Evolutionary conservation across 1,139 yeast genomes (phyloP), one percentile per base, ranked within the genome.

Genomic region (Saccharomyces pastorianus): DNA sequence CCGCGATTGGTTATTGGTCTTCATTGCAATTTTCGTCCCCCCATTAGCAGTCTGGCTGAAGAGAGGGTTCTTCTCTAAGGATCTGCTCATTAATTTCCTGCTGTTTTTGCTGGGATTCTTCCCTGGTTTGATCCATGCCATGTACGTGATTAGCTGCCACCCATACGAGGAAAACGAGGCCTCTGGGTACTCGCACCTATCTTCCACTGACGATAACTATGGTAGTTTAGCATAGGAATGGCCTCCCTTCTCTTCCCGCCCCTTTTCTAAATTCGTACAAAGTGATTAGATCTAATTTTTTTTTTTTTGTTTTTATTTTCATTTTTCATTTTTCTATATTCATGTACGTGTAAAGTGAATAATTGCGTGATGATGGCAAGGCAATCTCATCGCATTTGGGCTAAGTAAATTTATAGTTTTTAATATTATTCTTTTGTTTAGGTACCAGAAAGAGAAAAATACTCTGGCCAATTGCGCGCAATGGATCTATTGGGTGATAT

Each of bases 21-120:
- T 88, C 53, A 68, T 88, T 55, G 91, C 95, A n/a, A 79, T 88
- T 58, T 82, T 88, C 65, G 65, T 88, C 52, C 96, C 96, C 4
- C 95, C 95, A 4, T 73, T 88, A 34, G 91, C 96, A 9, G 96
- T 89, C 29, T 78, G 84, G 59, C 72, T 88, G 60, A 88, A 88
- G 70, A 75, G 90, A 59, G 96, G 96, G 0, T 69, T 85, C 62
- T 80, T 80, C 63, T 80, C 89, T 48, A 64, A 60, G 60, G 65
- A 60, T 51, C 57, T 84, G 62, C 75, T 83, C 71, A 84, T 89
- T 64, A 90, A 89, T 70, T 76, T 90, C 53, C 78, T 88, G 41
- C 76, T 90, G 52, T 87, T 91, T 70, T 62, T 85, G 51, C 75
- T 90, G 52, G 96, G 96, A 3, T 86, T 81, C 70, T 68, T 90